Conservation (phyloP, 2,329 filamentous ascomycete species). For the Sporothrix variecibatus region DNA sequence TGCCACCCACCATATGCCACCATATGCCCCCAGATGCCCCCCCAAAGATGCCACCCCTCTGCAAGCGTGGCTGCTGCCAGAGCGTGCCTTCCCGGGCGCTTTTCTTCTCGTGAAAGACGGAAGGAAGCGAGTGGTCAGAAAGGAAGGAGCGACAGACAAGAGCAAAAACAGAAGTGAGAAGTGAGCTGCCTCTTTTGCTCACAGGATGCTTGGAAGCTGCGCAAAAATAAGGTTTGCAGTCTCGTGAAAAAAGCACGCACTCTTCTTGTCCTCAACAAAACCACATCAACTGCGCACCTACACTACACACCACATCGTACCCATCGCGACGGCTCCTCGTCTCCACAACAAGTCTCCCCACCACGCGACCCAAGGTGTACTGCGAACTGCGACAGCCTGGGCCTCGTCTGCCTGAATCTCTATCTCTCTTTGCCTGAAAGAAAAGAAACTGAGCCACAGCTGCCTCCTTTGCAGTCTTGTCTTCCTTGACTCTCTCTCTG, state of each 20-base stretch:
- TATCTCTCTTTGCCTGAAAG: not conserved
- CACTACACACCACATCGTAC: not conserved
- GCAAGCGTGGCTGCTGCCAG: not conserved
- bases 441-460: conserved; percentile 11
- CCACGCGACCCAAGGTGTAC: not conserved
- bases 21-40: too few relatives aligned
- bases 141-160: not conserved
- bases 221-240: not conserved
- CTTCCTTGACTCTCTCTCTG: not conserved
- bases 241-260: not conserved
- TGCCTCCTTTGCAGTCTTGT: not conserved
- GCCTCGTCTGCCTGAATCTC: not conserved
- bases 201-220: not conserved
- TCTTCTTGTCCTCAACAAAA: not conserved
- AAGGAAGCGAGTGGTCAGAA: not conserved
- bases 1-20: not conserved
- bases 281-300: not conserved
- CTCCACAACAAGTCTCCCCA: not conserved
- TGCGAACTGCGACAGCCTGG: not conserved
- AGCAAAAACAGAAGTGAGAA: not conserved
- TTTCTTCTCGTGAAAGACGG: not conserved
- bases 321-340: not conserved
- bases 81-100: not conserved
- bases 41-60: not conserved
- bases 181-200: not conserved